These are phyloP conservation scores for Jamesozyma hellenica DNA, from an alignment of 805 yeast species.

Conservation along the genomic window DNA sequence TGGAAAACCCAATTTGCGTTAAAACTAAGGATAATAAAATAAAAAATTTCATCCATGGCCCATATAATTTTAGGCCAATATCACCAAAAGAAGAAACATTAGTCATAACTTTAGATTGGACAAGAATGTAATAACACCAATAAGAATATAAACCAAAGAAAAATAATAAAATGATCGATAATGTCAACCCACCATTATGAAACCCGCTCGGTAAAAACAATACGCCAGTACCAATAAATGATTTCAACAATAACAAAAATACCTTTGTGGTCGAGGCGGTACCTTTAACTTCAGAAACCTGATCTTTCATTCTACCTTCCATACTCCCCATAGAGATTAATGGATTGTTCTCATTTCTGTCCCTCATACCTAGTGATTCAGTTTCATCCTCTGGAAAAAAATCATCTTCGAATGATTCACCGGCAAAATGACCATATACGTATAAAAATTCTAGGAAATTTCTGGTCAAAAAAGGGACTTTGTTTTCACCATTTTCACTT, in stretches of 20 bases:
- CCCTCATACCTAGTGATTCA: slow-evolving; percentile 5
- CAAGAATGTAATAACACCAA: slow-evolving; percentile 67
- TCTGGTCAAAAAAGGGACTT: slow-evolving; percentile 46
- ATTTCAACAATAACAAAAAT: slow-evolving; percentile 59
- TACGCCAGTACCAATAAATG: slow-evolving; percentile 71
- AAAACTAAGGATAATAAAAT: slow-evolving; percentile 55
- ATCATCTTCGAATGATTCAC: slow-evolving; percentile 69
- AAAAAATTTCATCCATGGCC: slow-evolving; percentile 51
- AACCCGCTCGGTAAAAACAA: slow-evolving; percentile 62
- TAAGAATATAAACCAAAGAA: slow-evolving; percentile 62
- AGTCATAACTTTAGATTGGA: slow-evolving; percentile 47
- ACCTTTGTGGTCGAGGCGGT: slow-evolving; percentile 68
- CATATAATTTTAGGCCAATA: slow-evolving; percentile 55
- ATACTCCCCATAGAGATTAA: slow-evolving; percentile 13
- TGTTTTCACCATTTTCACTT: slow-evolving; percentile 23
- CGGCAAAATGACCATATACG: slow-evolving; percentile 79
- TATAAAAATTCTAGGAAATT: slow-evolving; percentile 71
- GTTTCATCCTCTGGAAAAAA: slow-evolving; percentile 35
- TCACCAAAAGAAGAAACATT: slow-evolving; percentile 72
- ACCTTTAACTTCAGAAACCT: slow-evolving; percentile 35
- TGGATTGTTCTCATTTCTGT: slow-evolving; percentile 20
- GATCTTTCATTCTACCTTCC: slow-evolving; percentile 7
- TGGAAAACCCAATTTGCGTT: slow-evolving; percentile 72
- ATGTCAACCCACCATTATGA: slow-evolving; percentile 59
- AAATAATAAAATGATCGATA: slow-evolving; percentile 42